These are phyloP conservation scores for Volvox carteri DNA, from an alignment of 163 green algal species.

Conservation along the genomic window DNA sequence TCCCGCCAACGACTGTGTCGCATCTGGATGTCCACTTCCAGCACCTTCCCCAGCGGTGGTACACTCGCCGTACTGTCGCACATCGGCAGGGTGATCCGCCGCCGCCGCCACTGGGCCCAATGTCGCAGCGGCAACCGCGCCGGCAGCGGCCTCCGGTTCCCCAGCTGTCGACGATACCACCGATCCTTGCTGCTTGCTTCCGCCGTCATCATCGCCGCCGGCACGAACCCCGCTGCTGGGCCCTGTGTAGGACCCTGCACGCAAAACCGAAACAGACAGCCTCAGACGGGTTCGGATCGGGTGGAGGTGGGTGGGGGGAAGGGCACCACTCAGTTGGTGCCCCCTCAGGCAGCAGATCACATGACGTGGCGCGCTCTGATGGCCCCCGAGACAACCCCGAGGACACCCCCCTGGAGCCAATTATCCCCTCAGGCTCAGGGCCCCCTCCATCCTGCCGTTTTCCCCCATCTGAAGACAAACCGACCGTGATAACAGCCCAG, in stretches of 20 bases:
- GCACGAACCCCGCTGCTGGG: background rate
- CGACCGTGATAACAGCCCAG: too few species aligned
- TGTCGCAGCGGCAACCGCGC: too few species aligned
- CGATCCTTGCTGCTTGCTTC: too few species aligned
- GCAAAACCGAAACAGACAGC: too few species aligned
- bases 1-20: background rate
- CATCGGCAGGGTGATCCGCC: background rate
- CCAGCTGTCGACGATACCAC: too few species aligned
- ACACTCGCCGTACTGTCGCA: background rate
- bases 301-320: background rate
- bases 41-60: background rate
- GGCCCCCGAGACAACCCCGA: background rate
- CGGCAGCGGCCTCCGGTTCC: too few species aligned
- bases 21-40: background rate
- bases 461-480: too few species aligned
- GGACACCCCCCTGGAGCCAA: background rate
- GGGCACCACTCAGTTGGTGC: background rate
- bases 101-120: background rate
- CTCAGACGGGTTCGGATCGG: too few species aligned
- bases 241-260: background rate
- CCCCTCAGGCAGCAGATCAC: background rate
- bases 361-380: background rate
- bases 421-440: too few species aligned
- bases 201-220: background rate
- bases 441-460: too few species aligned